Evolutionary conservation across 306 rosid genomes (phyloP), one percentile per base, ranked within the genome.

Genomic region (Parietaria judaica): DNA sequence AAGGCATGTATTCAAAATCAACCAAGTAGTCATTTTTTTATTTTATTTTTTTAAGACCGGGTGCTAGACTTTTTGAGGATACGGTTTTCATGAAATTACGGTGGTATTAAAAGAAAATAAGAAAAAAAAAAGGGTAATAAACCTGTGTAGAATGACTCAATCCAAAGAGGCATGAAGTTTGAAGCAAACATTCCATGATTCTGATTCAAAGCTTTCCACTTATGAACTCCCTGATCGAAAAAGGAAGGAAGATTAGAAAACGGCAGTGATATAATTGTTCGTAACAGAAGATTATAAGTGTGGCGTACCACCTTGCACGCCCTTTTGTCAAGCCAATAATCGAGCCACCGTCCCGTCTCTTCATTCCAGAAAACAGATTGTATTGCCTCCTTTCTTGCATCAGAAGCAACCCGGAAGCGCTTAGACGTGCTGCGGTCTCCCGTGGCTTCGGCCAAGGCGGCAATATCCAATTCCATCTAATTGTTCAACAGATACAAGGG

Each of bases 161-260:
- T 65, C 99, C 99, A 92, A 69, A 92, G 59, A 39, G 96, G 99
- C 58, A 88, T 67, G 70, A 92, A 92, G 68, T 92, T 92, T 60
- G 96, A 92, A 61, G 95, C 99, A 71, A 73, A 86, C 41, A 68
- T 67, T 60, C 80, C 78, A 66, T 77, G 56, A 66, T 92, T 92
- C 82, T 78, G 96, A 62, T 76, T 78, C 70, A 16, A 51, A 46
- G 74, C 81, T 71, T 80, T 81, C 96, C 85, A 86, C 37, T 56
- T 75, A 4, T 78, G 83, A 65, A 44, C 72, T 72, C 74, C 83
- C 95, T 83, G 56, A 23, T 51, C 58, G 74, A 46, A 79, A 52
- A 51, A 68, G 6, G 9, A 34, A 56, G 6, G 17, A 55, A 11
- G 4, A 23, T 53, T 17, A 53, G 56, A 3, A 37, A 56, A 13